These are phyloP conservation scores for Tieghemostelium lacteum DNA, from an alignment of 78 protist species.

Conservation along the genomic window DNA sequence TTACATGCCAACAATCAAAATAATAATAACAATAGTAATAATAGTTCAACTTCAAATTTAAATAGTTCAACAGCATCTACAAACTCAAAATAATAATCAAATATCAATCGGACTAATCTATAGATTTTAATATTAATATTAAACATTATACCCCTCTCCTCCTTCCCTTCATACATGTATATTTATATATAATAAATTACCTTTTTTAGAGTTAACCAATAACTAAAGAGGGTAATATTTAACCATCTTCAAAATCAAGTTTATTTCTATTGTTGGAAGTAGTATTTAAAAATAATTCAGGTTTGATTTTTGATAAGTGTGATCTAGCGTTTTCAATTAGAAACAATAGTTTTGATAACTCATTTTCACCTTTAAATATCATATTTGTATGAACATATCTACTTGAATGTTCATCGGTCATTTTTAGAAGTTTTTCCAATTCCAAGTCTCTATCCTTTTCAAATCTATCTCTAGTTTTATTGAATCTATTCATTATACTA, in stretches of 20 bases:
- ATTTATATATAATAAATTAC: too few relatives aligned
- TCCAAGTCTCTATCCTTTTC: not conserved
- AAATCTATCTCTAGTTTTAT: not conserved
- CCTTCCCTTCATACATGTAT: too few relatives aligned
- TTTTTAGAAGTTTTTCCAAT: not conserved
- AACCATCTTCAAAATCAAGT: too few relatives aligned
- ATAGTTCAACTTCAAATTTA: not conserved
- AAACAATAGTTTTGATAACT: not conserved
- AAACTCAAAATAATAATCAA: too few relatives aligned
- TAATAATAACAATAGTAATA: slow-evolving; percentile 6
- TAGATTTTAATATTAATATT: too few relatives aligned
- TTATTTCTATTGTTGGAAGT: too few relatives aligned
- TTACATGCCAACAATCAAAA: slow-evolving; percentile 33
- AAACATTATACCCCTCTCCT: too few relatives aligned
- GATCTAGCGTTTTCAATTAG: not conserved
- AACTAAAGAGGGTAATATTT: too few relatives aligned
- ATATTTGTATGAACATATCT: not conserved
- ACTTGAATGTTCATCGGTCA: not conserved
- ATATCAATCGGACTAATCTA: too few relatives aligned
- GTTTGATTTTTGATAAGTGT: not conserved
- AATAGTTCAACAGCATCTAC: too few relatives aligned
- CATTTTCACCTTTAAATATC: not conserved
- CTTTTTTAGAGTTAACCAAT: too few relatives aligned
- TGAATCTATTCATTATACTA: not conserved
- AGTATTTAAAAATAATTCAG: not conserved